A percentile compares a stretch with the other conserved stretches of the same genome.
Evolutionary conservation across 805 yeast genomes (phyloP).

Genomic region (Vanderwaltozyma tropicalis): DNA sequence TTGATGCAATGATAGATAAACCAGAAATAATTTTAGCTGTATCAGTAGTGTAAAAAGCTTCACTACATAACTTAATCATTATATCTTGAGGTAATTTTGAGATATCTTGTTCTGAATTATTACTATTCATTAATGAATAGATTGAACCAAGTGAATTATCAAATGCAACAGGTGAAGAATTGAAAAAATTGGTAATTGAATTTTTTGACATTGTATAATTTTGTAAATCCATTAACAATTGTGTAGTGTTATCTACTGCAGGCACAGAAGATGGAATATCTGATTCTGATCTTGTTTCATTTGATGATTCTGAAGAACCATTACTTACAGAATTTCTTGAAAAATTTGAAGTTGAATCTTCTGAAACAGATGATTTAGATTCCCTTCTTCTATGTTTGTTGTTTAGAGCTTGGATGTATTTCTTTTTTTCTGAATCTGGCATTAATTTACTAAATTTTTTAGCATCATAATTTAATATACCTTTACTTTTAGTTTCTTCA

Average conservation of each 20-base stretch:
- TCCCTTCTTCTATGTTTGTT: neutral
- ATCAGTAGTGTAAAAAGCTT: slow-evolving; percentile 53
- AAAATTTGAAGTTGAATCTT: neutral
- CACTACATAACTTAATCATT: slow-evolving; percentile 50
- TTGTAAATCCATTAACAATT: slow-evolving; percentile 15
- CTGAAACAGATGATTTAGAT: neutral
- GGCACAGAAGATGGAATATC: slow-evolving; percentile 8
- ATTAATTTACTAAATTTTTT: slow-evolving; percentile 19
- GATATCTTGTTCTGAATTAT: slow-evolving; percentile 59
- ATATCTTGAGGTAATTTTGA: slow-evolving; percentile 55
- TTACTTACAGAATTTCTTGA: neutral
- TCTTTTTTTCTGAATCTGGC: slow-evolving; percentile 16
- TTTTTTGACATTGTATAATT: slow-evolving; percentile 23
- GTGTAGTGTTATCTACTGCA: slow-evolving; percentile 6
- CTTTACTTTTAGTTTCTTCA: slow-evolving; percentile 29
- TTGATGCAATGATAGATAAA: slow-evolving; percentile 53
- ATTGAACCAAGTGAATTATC: slow-evolving; percentile 48
- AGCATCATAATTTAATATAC: slow-evolving; percentile 21
- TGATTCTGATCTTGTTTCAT: neutral
- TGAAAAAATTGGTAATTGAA: slow-evolving; percentile 20
- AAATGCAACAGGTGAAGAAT: slow-evolving; percentile 30
- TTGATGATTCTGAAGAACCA: neutral
- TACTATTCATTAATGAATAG: slow-evolving; percentile 56
- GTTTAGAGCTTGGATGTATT: slow-evolving; percentile 5
- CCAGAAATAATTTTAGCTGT: slow-evolving; percentile 49